Percentiles rank a stretch among this genome's conserved stretches.
phyloP scores from a whole-genome alignment of 1,284 basidiomycete genomes.

The Pseudozyma flocculosa region DNA sequence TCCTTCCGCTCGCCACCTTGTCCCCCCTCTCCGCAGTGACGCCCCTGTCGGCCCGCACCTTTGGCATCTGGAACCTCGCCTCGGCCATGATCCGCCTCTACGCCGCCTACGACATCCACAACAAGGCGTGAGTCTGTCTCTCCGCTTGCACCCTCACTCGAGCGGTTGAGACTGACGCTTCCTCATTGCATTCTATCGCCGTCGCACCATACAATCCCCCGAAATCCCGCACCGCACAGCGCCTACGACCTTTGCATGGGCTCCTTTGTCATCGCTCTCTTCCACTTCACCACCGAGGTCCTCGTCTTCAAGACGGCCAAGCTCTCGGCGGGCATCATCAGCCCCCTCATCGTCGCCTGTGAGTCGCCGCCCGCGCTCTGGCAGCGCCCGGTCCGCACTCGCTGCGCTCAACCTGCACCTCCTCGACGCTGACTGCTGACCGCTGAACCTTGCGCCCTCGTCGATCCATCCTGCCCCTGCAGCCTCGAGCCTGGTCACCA shows the following conservation, averaged over 20 bases:
- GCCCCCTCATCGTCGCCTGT: constrained; percentile 85
- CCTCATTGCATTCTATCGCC: neutral
- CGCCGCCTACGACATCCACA: constrained; percentile 49
- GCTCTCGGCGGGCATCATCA: constrained; percentile 67
- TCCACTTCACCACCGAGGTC: constrained; percentile 83
- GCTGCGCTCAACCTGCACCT: too few species aligned
- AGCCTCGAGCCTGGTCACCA: neutral
- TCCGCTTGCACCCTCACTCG: neutral
- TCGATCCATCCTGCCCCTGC: neutral
- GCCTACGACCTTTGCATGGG: constrained; percentile 80
- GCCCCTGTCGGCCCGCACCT: constrained; percentile 47
- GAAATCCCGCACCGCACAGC: constrained; percentile 8
- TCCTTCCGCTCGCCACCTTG: neutral
- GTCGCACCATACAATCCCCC: neutral
- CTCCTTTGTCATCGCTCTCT: constrained; percentile 84
- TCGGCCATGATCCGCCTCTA: constrained; percentile 53
- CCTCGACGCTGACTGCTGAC: neutral
- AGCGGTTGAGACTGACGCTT: too few species aligned
- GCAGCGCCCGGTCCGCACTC: too few species aligned
- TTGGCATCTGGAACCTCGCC: constrained; percentile 55
- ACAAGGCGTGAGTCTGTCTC: constrained; percentile 29
- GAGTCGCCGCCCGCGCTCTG: constrained; percentile 58
- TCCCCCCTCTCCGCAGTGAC: constrained; percentile 25
- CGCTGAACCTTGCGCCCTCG: too few species aligned
- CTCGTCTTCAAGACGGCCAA: constrained; percentile 79